A percentile compares a stretch with the other conserved stretches of the same genome.
Conservation (phyloP, 2,329 filamentous ascomycete species). For the Nemania sp. region DNA sequence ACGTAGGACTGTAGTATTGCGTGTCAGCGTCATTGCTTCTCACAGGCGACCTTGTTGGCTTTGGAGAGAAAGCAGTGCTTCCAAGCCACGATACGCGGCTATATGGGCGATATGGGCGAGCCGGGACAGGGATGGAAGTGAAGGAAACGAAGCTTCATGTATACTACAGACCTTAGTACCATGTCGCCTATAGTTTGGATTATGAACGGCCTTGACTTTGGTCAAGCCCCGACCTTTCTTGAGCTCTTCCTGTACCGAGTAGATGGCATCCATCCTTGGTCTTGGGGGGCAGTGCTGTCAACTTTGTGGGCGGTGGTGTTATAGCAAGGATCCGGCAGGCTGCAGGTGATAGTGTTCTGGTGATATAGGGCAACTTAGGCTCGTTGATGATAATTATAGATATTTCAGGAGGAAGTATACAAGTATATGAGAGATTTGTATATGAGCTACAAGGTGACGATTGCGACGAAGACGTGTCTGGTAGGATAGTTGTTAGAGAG, state of each 20-base stretch:
- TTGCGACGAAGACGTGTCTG: not conserved
- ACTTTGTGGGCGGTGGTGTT: not conserved
- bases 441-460: not conserved
- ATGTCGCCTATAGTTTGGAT: conserved; percentile 61
- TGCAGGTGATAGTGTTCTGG: not conserved
- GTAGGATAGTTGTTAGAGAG: not conserved
- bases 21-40: not conserved
- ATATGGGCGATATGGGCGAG: not conserved
- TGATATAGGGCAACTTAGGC: not conserved
- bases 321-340: not conserved
- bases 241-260: conserved; percentile 43
- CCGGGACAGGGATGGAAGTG: not conserved
- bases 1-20: conserved; percentile 56
- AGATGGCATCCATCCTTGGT: conserved; percentile 43
- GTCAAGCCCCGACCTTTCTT: conserved; percentile 44
- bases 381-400: conserved; percentile 2
- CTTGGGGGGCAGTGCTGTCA: not conserved
- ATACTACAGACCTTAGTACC: conserved; percentile 52
- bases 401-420: not conserved
- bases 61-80: not conserved
- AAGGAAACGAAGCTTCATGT: not conserved
- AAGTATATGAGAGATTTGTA: not conserved
- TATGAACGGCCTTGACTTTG: conserved; percentile 58
- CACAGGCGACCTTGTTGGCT: not conserved
- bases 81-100: not conserved